Conservation (phyloP, 2,329 filamentous ascomycete species). For the Geosmithia flava region DNA sequence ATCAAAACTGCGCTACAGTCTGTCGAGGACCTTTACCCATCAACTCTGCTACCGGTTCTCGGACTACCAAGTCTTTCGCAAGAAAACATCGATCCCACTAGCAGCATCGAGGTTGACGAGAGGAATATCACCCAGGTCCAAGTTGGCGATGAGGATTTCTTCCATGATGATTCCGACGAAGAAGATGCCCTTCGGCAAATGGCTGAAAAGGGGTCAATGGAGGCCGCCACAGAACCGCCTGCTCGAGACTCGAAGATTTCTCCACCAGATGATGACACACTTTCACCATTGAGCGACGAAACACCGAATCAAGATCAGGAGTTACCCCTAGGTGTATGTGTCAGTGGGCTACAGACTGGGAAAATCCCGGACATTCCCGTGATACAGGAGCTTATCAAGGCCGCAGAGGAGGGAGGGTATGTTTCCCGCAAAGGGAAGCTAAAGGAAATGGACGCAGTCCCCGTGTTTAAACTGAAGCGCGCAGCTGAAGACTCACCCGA, state of each 20-base stretch:
- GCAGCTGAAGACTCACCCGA: neutral
- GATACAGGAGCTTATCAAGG: constrained; percentile 21
- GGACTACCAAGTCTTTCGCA: constrained; percentile 17
- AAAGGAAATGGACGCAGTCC: neutral
- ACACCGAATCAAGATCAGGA: neutral
- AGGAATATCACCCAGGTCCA: constrained; percentile 34
- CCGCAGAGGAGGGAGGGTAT: constrained; percentile 24
- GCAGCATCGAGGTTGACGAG: constrained; percentile 54
- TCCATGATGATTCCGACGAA: constrained; percentile 40
- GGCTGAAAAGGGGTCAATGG: neutral
- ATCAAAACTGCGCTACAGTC: constrained; percentile 74
- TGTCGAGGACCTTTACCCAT: constrained; percentile 73
- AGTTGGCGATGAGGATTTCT: constrained; percentile 34
- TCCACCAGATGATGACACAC: neutral
- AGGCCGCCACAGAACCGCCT: neutral
- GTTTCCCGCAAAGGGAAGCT: constrained; percentile 8
- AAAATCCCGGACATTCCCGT: constrained; percentile 23
- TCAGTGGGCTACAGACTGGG: constrained; percentile 27
- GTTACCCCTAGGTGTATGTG: constrained; percentile 20
- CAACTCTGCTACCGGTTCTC: constrained; percentile 30
- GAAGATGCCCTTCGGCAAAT: constrained; percentile 23
- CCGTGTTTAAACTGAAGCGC: neutral
- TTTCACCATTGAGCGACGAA: neutral
- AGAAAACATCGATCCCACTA: constrained; percentile 17
- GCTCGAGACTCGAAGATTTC: neutral